Percentiles rank a stretch among this genome's conserved stretches.
These are phyloP conservation scores for Vitis labrusca DNA, from an alignment of 164 flowering plant genomes.

Conservation along the genomic window DNA sequence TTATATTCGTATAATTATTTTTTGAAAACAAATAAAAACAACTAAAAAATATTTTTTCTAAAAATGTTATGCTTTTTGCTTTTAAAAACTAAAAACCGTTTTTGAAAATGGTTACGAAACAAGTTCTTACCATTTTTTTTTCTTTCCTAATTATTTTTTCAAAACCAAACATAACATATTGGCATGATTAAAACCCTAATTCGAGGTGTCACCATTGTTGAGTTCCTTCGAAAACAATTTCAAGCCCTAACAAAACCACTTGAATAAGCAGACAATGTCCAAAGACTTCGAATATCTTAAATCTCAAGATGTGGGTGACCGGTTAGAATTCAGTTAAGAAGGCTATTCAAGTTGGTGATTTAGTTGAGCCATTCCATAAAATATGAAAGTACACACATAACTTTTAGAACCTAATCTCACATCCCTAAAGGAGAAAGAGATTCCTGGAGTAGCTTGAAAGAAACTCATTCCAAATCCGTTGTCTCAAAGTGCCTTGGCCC, in stretches of 20 bases:
- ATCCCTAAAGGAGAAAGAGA: neutral
- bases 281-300: neutral
- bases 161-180: too few relatives aligned
- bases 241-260: neutral
- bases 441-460: constrained; percentile 26
- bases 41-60: too few relatives aligned
- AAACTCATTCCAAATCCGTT: neutral
- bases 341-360: constrained; percentile 10
- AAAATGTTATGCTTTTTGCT: too few relatives aligned
- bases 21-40: too few relatives aligned
- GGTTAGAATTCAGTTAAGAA: neutral
- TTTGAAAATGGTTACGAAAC: too few relatives aligned
- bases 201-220: too few relatives aligned
- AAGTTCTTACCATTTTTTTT: too few relatives aligned
- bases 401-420: neutral
- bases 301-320: neutral
- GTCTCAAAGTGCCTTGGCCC: neutral
- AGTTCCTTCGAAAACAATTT: neutral
- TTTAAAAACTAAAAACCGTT: too few relatives aligned
- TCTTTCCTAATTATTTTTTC: too few relatives aligned
- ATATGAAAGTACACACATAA: neutral
- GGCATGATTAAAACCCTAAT: too few relatives aligned
- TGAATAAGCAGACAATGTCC: too few relatives aligned
- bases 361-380: neutral
- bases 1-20: too few relatives aligned